These are phyloP conservation scores for Acacia concinna DNA, from an alignment of 331 rosid species.

Conservation along the genomic window DNA sequence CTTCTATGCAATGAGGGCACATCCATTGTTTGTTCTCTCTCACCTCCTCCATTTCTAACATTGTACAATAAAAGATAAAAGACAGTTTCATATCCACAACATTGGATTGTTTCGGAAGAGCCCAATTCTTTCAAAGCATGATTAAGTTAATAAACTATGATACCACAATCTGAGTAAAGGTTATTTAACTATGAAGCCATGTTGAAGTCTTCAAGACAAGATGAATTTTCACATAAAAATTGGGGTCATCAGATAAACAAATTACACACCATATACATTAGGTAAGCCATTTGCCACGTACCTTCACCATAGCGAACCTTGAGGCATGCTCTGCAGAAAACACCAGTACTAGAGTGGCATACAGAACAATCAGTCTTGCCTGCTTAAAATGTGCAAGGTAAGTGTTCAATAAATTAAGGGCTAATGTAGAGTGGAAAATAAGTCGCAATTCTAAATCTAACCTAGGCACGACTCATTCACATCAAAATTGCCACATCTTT, in stretches of 20 bases:
- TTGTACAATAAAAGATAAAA: conserved; percentile 1
- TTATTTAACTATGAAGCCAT: no score
- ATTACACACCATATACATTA: background rate
- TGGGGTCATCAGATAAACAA: conserved; percentile 2
- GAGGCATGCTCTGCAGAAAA: conserved; percentile 72
- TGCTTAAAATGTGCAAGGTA: conserved; percentile 26
- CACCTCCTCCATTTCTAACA: conserved; percentile 64
- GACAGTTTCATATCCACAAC: conserved; percentile 14
- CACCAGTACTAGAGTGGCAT: conserved; percentile 71
- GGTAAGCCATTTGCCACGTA: conserved; percentile 24
- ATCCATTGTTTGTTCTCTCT: conserved; percentile 66
- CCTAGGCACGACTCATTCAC: conserved; percentile 69
- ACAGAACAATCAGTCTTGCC: conserved; percentile 81
- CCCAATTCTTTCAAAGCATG: background rate
- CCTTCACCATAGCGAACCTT: conserved; percentile 86
- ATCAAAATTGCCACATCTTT: conserved; percentile 64
- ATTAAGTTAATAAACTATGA: background rate
- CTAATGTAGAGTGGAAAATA: background rate
- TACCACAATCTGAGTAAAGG: background rate
- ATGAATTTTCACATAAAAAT: conserved; percentile 4
- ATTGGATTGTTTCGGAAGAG: background rate
- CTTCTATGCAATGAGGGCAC: conserved; percentile 84
- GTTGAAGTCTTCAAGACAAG: no score
- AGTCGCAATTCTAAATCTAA: conserved; percentile 28
- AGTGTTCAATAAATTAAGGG: conserved; percentile 18